Evolutionary conservation across 345 rosid genomes (phyloP).

Genomic region (Leavenworthia alabamica): DNA sequence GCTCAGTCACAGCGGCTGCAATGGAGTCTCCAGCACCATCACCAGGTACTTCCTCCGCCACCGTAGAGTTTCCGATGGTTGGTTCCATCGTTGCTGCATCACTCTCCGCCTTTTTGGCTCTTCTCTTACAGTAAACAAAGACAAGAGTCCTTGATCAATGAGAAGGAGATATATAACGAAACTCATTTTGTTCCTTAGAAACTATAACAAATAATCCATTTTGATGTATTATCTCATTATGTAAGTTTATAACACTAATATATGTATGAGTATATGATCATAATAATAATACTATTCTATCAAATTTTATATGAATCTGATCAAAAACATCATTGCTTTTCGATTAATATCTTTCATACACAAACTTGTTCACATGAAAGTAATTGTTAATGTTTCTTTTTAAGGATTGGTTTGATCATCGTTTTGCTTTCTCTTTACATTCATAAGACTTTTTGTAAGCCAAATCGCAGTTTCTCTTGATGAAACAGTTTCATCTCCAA

Average conservation of each 20-base stretch:
- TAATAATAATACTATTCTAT: slow-evolving; percentile 15
- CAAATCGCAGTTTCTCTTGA: slow-evolving; percentile 97
- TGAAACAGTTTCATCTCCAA: slow-evolving; percentile 86
- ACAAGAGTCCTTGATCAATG: neutral
- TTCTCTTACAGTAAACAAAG: slow-evolving; percentile 25
- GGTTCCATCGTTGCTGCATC: slow-evolving; percentile 43
- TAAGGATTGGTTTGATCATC: slow-evolving; percentile 23
- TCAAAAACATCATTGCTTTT: slow-evolving; percentile 2
- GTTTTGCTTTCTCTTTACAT: slow-evolving; percentile 49
- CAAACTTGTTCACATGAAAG: slow-evolving; percentile 6
- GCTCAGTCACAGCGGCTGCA: slow-evolving; percentile 40
- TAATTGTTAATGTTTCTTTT: slow-evolving; percentile 8
- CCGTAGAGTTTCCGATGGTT: slow-evolving; percentile 34
- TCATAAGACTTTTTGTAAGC: slow-evolving; percentile 85
- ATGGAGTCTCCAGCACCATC: slow-evolving; percentile 39
- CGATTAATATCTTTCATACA: slow-evolving; percentile 9
- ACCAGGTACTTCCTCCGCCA: slow-evolving; percentile 25
- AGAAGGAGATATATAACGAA: slow-evolving; percentile 1
- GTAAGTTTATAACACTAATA: slow-evolving; percentile 17
- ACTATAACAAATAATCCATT: slow-evolving; percentile 12
- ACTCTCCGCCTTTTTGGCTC: slow-evolving; percentile 27
- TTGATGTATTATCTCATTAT: slow-evolving; percentile 20
- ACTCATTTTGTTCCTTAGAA: slow-evolving; percentile 9
- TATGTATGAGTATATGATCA: slow-evolving; percentile 6
- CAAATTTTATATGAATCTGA: neutral